Evolutionary conservation across 2,329 filamentous ascomycete species (phyloP).

Genomic region (Dichotomopilus funicola): DNA sequence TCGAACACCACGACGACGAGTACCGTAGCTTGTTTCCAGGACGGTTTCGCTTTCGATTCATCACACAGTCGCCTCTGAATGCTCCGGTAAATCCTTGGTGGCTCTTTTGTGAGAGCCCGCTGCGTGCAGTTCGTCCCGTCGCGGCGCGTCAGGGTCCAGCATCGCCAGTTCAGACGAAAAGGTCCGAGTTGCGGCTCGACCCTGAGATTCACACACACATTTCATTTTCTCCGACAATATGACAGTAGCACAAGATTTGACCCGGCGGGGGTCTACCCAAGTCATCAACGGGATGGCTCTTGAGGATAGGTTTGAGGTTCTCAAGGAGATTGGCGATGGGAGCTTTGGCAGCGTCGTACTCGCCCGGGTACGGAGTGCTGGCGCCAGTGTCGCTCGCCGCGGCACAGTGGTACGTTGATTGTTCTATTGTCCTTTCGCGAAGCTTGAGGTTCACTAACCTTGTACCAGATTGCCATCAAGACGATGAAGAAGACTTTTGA

Average conservation of each 20-base stretch:
- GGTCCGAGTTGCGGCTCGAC: neutral
- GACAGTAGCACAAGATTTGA: conserved; percentile 69
- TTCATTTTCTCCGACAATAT: conserved; percentile 45
- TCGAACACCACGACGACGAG: neutral
- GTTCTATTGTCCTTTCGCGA: neutral
- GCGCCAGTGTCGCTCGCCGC: conserved; percentile 78
- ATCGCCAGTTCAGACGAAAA: neutral
- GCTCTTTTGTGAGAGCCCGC: conserved; percentile 33
- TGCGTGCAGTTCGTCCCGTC: conserved; percentile 11
- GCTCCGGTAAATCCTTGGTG: conserved; percentile 28
- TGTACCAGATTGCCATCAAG: conserved; percentile 83
- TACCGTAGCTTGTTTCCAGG: neutral
- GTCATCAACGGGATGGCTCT: conserved; percentile 51
- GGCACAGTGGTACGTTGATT: conserved; percentile 77
- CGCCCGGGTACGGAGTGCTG: conserved; percentile 84
- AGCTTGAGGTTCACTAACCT: conserved; percentile 14
- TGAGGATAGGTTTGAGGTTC: conserved; percentile 90
- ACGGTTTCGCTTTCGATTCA: conserved; percentile 4
- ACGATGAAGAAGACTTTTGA: conserved; percentile 99
- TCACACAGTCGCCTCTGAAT: conserved; percentile 27
- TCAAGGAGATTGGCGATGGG: conserved; percentile 98
- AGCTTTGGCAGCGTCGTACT: conserved; percentile 96
- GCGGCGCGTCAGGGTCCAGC: conserved; percentile 11
- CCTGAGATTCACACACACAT: neutral
- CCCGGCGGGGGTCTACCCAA: conserved; percentile 59